Conservation (phyloP, 2,329 filamentous ascomycete genomes). For the Venturia carpophila region DNA sequence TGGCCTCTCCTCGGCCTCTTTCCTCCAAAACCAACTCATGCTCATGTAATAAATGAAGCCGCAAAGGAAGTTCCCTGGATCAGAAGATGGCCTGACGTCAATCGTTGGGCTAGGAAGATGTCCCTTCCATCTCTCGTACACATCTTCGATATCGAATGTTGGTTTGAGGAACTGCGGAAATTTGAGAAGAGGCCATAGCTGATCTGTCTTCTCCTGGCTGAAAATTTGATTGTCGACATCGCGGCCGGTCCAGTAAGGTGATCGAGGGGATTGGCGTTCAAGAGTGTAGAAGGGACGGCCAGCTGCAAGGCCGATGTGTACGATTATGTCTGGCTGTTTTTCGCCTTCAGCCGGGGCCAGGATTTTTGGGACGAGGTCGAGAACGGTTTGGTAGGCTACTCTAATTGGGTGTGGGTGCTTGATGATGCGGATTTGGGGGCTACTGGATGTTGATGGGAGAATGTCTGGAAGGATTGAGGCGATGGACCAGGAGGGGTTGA, state of each 20-base stretch:
- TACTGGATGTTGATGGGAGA: constrained; percentile 24
- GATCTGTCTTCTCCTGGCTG: constrained; percentile 22
- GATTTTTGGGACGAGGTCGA: constrained; percentile 25
- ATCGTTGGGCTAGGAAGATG: constrained; percentile 14
- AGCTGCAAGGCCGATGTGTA: constrained; percentile 34
- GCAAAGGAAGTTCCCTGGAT: constrained; percentile 38
- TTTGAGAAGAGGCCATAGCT: constrained; percentile 21
- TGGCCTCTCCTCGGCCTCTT: constrained; percentile 24
- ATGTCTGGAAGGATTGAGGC: constrained; percentile 31
- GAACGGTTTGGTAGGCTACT: constrained; percentile 31
- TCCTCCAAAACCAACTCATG: constrained; percentile 29
- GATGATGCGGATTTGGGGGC: constrained; percentile 29
- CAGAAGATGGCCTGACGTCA: constrained; percentile 29
- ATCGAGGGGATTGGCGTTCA: constrained; percentile 27
- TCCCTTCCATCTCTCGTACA: constrained; percentile 27
- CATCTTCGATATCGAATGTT: constrained; percentile 28
- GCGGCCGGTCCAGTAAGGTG: constrained; percentile 17
- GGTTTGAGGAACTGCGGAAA: constrained; percentile 27
- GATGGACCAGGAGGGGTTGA: constrained; percentile 33
- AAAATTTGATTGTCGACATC: constrained; percentile 31
- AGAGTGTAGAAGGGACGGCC: constrained; percentile 31
- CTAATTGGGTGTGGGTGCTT: constrained; percentile 30
- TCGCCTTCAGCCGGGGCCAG: constrained; percentile 19
- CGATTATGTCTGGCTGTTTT: constrained; percentile 25
- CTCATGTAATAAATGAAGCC: constrained; percentile 39